phyloP scores from a whole-genome alignment of 2,329 filamentous ascomycete species.

The Pezicula radicicola region DNA sequence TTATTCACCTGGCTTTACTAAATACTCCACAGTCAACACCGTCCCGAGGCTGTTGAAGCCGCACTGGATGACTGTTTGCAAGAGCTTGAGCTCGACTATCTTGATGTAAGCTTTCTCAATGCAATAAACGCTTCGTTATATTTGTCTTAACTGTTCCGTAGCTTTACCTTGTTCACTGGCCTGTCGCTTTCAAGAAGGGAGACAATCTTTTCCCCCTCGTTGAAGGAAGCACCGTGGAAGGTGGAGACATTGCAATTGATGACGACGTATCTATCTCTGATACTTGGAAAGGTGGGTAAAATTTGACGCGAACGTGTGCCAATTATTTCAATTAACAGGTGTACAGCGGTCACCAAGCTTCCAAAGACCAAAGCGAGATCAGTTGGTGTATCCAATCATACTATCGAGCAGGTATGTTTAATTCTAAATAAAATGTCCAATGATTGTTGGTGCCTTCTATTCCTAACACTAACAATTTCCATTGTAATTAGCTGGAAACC shows the following conservation, averaged over 20 bases:
- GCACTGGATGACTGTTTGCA: conserved; percentile 54
- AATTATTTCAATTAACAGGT: conserved; percentile 20
- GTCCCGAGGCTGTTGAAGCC: conserved; percentile 54
- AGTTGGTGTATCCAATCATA: conserved; percentile 74
- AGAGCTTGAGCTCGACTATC: conserved; percentile 53
- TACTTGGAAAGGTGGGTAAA: conserved; percentile 39
- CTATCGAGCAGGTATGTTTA: conserved; percentile 43
- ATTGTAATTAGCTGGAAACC: conserved; percentile 41
- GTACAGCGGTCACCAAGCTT: conserved; percentile 48
- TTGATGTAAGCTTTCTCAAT: conserved; percentile 39
- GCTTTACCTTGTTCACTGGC: conserved; percentile 65
- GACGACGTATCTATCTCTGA: conserved; percentile 37
- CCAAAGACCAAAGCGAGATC: conserved; percentile 60
- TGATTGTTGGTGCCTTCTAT: background rate
- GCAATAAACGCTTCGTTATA: background rate
- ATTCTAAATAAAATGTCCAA: background rate
- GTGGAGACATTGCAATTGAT: conserved; percentile 38
- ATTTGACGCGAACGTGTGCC: background rate
- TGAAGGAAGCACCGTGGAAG: conserved; percentile 30
- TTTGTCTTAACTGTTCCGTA: conserved; percentile 12
- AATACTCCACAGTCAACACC: conserved; percentile 43
- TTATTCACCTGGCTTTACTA: background rate
- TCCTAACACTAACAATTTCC: conserved; percentile 2
- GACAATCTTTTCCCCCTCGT: conserved; percentile 42
- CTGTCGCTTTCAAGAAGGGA: conserved; percentile 41